Evolutionary conservation across 176 grass and related monocot genomes (phyloP), one percentile per base, ranked within the genome.

Genomic region (Paspalum notatum): DNA sequence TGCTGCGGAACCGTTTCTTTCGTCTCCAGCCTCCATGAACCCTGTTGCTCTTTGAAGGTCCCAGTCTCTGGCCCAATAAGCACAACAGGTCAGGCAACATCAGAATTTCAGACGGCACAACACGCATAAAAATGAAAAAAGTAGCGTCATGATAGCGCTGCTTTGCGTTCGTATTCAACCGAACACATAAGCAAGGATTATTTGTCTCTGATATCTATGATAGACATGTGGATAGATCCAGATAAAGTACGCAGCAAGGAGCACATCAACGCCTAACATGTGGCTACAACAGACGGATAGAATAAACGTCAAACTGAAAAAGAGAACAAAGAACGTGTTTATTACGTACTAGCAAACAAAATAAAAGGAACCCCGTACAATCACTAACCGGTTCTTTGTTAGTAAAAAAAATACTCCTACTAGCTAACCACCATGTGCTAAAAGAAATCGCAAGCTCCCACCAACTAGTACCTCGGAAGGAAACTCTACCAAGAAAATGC

Each of bases 11-110:
- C 71, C 90, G 80, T 78, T 87, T 92, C 85, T 86, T 83, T 68
- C 65, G 85, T 79, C 90, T 77, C 93, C 90, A 72, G 63, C 93
- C 78, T 85, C 93, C 93, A 95, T 95, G 87, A 32, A 51, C 79
- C 74, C 84, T 77, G 54, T 81, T 90, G 61, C n/a, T 47, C 84
- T 84, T 85, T 80, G 71, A 56, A 67, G 87, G 92, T 90, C 85
- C 90, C 87, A 95, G 93, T 54, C 79, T 92, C 89, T 88, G 66
- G 43, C 40, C 60, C 43, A 84, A 62, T 57, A 37, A 41, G 6
- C 59, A 50, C 42, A 50, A 72, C 9, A 57, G 55, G 8, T 44
- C 18, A 83, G 2, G 70, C 2, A 59, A 68, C 7, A 79, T 4
- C 9, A 60, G 27, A 49, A 40, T 15, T 41, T 83, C 46, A 82